Evolutionary conservation across 2,329 filamentous ascomycete species (phyloP).

Genomic region (Curvularia spicifera): DNA sequence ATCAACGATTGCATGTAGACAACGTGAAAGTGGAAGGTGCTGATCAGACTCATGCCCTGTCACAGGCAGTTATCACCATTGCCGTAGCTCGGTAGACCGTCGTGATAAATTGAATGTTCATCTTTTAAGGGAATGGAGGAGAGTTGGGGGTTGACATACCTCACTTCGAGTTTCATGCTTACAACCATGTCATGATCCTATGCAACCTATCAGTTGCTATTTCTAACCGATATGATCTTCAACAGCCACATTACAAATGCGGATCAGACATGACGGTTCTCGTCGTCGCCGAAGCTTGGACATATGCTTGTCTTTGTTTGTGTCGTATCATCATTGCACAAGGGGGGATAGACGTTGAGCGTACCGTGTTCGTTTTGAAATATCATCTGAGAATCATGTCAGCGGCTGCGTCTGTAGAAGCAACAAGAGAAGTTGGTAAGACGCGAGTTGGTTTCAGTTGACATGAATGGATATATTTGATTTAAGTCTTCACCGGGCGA

Average conservation of each 20-base stretch:
- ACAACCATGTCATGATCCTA: conserved; percentile 2
- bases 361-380: conserved; percentile 25
- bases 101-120: conserved; percentile 67
- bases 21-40: conserved; percentile 2
- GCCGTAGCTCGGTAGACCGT: conserved; percentile 84
- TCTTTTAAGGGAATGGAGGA: conserved; percentile 34
- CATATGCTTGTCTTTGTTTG: conserved; percentile 94
- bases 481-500: conserved; percentile 68
- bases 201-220: conserved; percentile 16
- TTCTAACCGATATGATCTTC: not conserved
- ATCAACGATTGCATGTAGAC: not conserved
- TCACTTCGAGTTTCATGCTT: conserved; percentile 1
- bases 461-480: conserved; percentile 75
- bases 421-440: conserved; percentile 1
- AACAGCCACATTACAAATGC: conserved; percentile 13
- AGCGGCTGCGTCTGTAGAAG: conserved; percentile 12
- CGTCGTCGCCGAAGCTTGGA: conserved; percentile 73
- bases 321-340: conserved; percentile 78
- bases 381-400: conserved; percentile 12
- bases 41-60: conserved; percentile 65
- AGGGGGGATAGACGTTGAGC: conserved; percentile 16
- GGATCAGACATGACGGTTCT: conserved; percentile 49
- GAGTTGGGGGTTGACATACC: conserved; percentile 1
- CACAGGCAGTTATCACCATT: conserved; percentile 82
- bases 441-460: conserved; percentile 31